phyloP scores from a whole-genome alignment of 495 filamentous ascomycete species.

The Penicillium pancosmium region DNA sequence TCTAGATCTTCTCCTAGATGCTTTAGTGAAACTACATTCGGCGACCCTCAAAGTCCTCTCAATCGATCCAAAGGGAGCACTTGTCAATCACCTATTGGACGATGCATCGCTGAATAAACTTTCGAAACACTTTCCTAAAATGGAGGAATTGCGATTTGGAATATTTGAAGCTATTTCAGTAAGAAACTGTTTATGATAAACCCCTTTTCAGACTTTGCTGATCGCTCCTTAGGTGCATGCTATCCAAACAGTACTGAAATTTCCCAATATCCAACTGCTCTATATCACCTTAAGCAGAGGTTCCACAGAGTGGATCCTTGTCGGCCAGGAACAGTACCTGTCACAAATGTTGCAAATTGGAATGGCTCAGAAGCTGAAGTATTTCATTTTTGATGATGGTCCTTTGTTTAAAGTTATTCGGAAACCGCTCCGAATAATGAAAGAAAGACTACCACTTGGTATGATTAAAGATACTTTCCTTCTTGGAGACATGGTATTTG shows the following conservation, averaged over 20 bases:
- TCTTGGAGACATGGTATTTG: not conserved
- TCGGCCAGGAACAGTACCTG: not conserved
- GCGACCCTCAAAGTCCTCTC: not conserved
- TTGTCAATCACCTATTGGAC: not conserved
- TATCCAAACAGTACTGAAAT: not conserved
- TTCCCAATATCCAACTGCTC: not conserved
- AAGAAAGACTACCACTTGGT: not conserved
- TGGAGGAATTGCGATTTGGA: not conserved
- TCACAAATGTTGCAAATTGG: not conserved
- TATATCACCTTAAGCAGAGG: not conserved
- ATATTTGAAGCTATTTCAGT: not conserved
- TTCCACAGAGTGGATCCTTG: not conserved
- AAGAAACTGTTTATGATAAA: not conserved
- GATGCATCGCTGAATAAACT: not conserved
- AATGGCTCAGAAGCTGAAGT: not conserved
- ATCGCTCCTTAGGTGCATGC: not conserved
- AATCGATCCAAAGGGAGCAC: not conserved
- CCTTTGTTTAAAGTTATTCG: not conserved
- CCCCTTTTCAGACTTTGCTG: not conserved
- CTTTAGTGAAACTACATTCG: not conserved
- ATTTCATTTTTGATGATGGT: not conserved
- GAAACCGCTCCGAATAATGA: slow-evolving; percentile 1
- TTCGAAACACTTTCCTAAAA: not conserved
- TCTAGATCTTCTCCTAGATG: not conserved
- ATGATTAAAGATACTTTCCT: not conserved